phyloP scores from a whole-genome alignment of 768 basidiomycete genomes.

The Boletellus emodensis region DNA sequence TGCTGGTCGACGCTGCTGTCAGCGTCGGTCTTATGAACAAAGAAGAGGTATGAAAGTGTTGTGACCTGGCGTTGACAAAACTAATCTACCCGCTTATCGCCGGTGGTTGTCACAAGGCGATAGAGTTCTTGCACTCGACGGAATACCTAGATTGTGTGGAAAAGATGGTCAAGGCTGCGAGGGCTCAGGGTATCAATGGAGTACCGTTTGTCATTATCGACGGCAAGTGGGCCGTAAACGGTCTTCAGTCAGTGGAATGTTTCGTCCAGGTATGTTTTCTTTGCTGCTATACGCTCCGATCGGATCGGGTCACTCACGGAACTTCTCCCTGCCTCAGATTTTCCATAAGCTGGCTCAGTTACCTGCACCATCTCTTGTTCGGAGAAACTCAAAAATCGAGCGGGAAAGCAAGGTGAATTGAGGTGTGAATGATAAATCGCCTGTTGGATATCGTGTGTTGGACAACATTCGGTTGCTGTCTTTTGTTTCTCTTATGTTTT shows the following conservation, averaged over 20 bases:
- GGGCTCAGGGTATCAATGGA: conserved; percentile 41
- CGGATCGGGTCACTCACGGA: neutral
- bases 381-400: neutral
- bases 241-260: conserved; percentile 39
- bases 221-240: conserved; percentile 42
- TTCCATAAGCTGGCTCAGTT: conserved; percentile 28
- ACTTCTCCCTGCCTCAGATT: conserved; percentile 11
- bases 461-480: neutral
- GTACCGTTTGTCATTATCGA: conserved; percentile 50
- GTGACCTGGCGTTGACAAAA: neutral
- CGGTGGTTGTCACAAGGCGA: conserved; percentile 24
- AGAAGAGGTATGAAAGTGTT: conserved; percentile 27
- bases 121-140: conserved; percentile 36
- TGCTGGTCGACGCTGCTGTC: conserved; percentile 36
- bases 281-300: too few species aligned
- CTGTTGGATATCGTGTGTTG: neutral
- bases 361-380: neutral
- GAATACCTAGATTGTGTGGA: conserved; percentile 38
- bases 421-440: neutral
- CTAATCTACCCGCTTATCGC: neutral
- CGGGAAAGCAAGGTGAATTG: neutral
- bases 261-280: conserved; percentile 32
- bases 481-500: neutral
- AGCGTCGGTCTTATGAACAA: conserved; percentile 33
- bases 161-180: conserved; percentile 36